Percentiles rank a stretch among this genome's conserved stretches.
Evolutionary conservation across 495 filamentous ascomycete species (phyloP).

Genomic region (Bathelium albidoporum): DNA sequence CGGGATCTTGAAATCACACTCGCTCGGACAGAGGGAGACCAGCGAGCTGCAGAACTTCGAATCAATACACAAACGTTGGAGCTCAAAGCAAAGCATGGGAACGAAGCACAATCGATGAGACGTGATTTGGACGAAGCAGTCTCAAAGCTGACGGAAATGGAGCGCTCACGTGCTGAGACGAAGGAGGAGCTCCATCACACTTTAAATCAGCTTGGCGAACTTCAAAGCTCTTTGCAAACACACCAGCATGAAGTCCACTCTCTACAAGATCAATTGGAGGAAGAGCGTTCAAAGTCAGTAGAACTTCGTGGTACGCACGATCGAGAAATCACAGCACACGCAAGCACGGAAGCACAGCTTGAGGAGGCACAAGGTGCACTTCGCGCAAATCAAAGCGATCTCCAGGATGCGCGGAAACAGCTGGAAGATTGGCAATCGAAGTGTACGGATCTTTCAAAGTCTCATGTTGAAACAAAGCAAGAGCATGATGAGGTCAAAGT

Average conservation of each 20-base stretch:
- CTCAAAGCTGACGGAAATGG: neutral
- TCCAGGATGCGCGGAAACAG: neutral
- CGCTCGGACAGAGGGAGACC: constrained; percentile 11
- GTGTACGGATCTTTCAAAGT: neutral
- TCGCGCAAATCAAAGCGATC: neutral
- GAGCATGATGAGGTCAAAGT: constrained; percentile 10
- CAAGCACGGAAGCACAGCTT: neutral
- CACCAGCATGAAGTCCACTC: neutral
- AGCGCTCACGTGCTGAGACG: neutral
- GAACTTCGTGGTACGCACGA: neutral
- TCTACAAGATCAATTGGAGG: neutral
- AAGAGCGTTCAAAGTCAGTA: neutral
- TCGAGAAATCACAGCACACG: neutral
- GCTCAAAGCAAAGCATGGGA: neutral
- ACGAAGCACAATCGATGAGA: neutral
- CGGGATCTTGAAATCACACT: constrained; percentile 5
- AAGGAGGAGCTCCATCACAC: neutral
- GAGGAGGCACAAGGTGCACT: neutral
- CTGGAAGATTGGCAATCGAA: neutral
- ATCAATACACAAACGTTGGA: too few relatives aligned
- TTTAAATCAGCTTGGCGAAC: neutral
- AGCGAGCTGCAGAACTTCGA: neutral
- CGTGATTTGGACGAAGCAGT: neutral
- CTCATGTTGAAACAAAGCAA: constrained; percentile 9
- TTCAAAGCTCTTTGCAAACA: neutral